Evolutionary conservation across 1,284 basidiomycete species (phyloP).

Genomic region (Ganoderma resinaceum): DNA sequence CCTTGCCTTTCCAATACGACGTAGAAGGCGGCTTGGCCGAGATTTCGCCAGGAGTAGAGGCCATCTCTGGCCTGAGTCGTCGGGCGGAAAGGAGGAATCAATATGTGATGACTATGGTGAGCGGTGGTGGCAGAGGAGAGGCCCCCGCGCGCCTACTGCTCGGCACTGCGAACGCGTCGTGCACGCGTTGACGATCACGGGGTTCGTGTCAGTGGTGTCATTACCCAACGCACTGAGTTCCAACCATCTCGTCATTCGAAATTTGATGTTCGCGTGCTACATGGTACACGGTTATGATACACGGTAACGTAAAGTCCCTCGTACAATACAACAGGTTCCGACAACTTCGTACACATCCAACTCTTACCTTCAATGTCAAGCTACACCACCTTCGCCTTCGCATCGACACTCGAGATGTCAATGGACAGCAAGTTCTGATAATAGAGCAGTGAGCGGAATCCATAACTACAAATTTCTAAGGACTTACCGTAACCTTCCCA

Average conservation of each 20-base stretch:
- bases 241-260: not conserved
- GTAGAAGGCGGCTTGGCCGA: slow-evolving; percentile 15
- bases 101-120: not conserved
- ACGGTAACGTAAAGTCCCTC: not conserved
- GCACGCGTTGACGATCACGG: slow-evolving; percentile 4
- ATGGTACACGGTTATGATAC: not conserved
- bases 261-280: not conserved
- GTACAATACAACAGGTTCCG: slow-evolving; percentile 3
- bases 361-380: not conserved
- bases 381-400: slow-evolving; percentile 36
- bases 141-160: not conserved
- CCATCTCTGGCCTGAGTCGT: not conserved
- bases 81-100: not conserved
- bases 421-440: slow-evolving; percentile 38
- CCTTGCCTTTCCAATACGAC: slow-evolving; percentile 57
- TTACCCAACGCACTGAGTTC: too few relatives aligned
- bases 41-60: not conserved
- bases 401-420: slow-evolving; percentile 35
- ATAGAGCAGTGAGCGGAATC: not conserved
- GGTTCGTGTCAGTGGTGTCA: not conserved
- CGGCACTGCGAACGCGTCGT: not conserved
- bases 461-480: not conserved
- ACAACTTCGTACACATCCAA: not conserved
- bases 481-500: slow-evolving; percentile 54
- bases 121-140: not conserved